These are phyloP conservation scores for Saccharomyces uvarum DNA, from an alignment of 1,139 yeast genomes.

Conservation along the genomic window DNA sequence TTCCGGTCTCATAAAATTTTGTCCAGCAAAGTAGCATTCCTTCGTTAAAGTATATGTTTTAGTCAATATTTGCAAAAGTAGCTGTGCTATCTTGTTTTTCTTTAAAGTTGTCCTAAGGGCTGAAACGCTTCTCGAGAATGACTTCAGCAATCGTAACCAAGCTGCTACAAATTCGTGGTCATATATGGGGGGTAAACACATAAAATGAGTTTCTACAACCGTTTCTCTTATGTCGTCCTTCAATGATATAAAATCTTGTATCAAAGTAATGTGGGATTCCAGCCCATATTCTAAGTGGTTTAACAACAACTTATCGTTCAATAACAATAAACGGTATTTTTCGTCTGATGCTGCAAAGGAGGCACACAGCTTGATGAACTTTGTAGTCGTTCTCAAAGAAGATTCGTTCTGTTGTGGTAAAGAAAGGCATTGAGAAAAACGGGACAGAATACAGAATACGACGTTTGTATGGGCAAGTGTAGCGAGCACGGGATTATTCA, in stretches of 20 bases:
- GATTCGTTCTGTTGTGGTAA: slow-evolving; percentile 16
- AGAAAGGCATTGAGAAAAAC: slow-evolving; percentile 21
- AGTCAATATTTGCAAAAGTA: slow-evolving; percentile 38
- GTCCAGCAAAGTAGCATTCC: slow-evolving; percentile 27
- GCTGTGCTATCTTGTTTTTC: slow-evolving; percentile 46
- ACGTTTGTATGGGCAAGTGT: slow-evolving; percentile 23
- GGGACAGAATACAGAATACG: slow-evolving; percentile 20
- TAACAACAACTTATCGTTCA: slow-evolving; percentile 20
- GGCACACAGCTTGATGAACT: slow-evolving; percentile 25
- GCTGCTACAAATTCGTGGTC: slow-evolving; percentile 21
- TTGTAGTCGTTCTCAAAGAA: slow-evolving; percentile 13
- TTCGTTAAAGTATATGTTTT: slow-evolving; percentile 19
- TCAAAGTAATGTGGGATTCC: slow-evolving; percentile 17
- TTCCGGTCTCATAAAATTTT: slow-evolving; percentile 30
- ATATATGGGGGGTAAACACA: slow-evolving; percentile 20
- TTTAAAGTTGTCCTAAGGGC: slow-evolving; percentile 62
- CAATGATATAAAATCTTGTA: slow-evolving; percentile 18
- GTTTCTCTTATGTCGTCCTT: slow-evolving; percentile 7
- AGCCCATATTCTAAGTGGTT: slow-evolving; percentile 22
- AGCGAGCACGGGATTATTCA: slow-evolving; percentile 22
- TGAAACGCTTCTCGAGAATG: slow-evolving; percentile 68
- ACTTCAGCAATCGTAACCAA: slow-evolving; percentile 43
- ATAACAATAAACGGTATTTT: slow-evolving; percentile 18
- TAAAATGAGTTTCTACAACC: not conserved
- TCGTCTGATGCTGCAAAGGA: slow-evolving; percentile 28